These are phyloP conservation scores for Wickerhamiella alocasiicola DNA, from an alignment of 805 yeast species.

Conservation along the genomic window DNA sequence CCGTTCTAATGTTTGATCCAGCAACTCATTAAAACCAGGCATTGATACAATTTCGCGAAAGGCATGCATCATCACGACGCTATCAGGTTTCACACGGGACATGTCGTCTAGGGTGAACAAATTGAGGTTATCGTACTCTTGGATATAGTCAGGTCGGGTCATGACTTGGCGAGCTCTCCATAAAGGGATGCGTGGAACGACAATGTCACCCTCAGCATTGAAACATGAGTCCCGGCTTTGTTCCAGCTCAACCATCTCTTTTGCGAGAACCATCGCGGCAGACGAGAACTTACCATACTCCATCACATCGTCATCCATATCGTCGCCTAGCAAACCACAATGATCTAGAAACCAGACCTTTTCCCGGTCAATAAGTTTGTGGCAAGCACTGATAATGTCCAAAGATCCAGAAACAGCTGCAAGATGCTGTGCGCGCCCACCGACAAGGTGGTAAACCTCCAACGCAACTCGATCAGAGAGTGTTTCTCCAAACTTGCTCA, in stretches of 20 bases:
- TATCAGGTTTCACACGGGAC: slow-evolving; percentile 62
- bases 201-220: slow-evolving; percentile 32
- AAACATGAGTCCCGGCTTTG: slow-evolving; percentile 19
- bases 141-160: slow-evolving; percentile 76
- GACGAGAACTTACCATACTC: slow-evolving; percentile 66
- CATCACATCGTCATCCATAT: slow-evolving; percentile 85
- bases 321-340: slow-evolving; percentile 63
- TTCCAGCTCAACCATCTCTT: slow-evolving; percentile 61
- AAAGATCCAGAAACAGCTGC: slow-evolving; percentile 39
- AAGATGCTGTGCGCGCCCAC: slow-evolving; percentile 77
- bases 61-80: slow-evolving; percentile 83
- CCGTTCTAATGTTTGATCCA: slow-evolving; percentile 53
- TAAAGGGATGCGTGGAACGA: slow-evolving; percentile 59
- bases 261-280: slow-evolving; percentile 61
- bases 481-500: slow-evolving; percentile 28
- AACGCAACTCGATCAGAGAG: slow-evolving; percentile 35
- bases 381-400: slow-evolving; percentile 42
- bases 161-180: slow-evolving; percentile 78
- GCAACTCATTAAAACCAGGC: slow-evolving; percentile 56
- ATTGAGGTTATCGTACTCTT: slow-evolving; percentile 59
- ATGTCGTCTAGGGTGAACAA: slow-evolving; percentile 68
- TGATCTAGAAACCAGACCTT: slow-evolving; percentile 78
- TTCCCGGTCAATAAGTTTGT: slow-evolving; percentile 61
- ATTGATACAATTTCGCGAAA: slow-evolving; percentile 63
- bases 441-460: slow-evolving; percentile 53